Evolutionary conservation across 2,329 filamentous ascomycete genomes (phyloP).

Genomic region (Verruconis gallopava): DNA sequence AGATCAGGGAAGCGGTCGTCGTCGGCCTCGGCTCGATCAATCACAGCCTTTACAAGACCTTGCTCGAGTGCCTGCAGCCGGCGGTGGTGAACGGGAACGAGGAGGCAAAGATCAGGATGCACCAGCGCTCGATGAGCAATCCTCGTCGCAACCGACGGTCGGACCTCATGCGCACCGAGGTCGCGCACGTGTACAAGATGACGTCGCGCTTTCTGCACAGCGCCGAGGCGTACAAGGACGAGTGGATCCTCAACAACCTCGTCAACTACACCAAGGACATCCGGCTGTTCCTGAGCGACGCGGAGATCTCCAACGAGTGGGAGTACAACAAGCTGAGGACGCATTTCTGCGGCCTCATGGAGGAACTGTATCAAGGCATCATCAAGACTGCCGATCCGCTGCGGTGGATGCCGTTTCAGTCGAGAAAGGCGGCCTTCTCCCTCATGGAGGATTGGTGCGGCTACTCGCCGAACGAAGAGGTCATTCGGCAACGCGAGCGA

Average conservation of each 20-base stretch:
- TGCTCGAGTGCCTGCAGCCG: conserved; percentile 80
- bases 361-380: conserved; percentile 84
- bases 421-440: conserved; percentile 85
- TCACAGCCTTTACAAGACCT: conserved; percentile 76
- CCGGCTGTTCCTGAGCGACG: conserved; percentile 87
- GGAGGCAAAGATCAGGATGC: conserved; percentile 73
- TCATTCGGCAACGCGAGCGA: conserved; percentile 68
- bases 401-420: conserved; percentile 95
- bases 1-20: conserved; percentile 82
- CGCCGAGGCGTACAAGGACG: conserved; percentile 66
- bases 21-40: conserved; percentile 90
- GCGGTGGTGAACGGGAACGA: conserved; percentile 78
- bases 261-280: conserved; percentile 84
- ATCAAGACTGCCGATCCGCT: conserved; percentile 74
- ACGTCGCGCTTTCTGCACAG: conserved; percentile 80
- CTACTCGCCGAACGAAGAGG: conserved; percentile 75
- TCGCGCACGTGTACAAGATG: conserved; percentile 90
- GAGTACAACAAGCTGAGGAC: conserved; percentile 83
- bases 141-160: conserved; percentile 51
- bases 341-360: conserved; percentile 88
- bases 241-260: conserved; percentile 82
- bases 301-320: conserved; percentile 88
- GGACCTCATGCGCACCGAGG: conserved; percentile 83
- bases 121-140: conserved; percentile 74
- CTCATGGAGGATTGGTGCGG: conserved; percentile 99